Evolutionary conservation across 768 basidiomycete genomes (phyloP), one percentile per base, ranked within the genome.

Genomic region (Lactifluus volemus): DNA sequence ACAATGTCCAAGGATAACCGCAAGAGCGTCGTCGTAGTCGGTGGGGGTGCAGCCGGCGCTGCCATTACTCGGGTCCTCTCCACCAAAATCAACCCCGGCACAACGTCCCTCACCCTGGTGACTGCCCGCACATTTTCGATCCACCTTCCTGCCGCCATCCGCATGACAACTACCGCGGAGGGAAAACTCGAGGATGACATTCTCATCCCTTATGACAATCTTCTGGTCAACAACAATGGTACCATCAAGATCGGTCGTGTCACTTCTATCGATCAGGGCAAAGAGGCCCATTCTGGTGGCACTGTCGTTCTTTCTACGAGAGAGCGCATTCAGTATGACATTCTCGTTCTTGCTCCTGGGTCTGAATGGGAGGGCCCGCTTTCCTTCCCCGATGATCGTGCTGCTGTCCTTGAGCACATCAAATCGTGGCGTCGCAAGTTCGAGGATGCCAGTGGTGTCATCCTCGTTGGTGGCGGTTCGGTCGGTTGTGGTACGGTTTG

Each of bases 31-130:
- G 32, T 34, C 32, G 32, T 34, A 34, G 32, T 34, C 32, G 32
- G 32, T 34, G 87, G 82, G 25, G 86, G 83, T 52, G 74, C 71
- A 17, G 78, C 76, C 0, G 85, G 86, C 11, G 70, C 73, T 34
- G 65, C 73, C 10, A 63, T 79, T 52, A 78, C 77, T 2, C 76
- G 77, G 21, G 69, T 68, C 3, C 81, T 88, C 59, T 79, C 83
- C 4, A 68, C 74, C 10, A 77, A 75, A 45, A 77, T 88, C 63
- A 75, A 82, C 68, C 58, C 77, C 0, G 68, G 72, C 9, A 75
- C 75, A 39, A 77, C 80, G 70, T 76, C 77, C 61, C 68, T 89
- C 59, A 71, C 82, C 59, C 77, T 88, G 63, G 72, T 89, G 63
- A 79, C 76, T 47, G 68, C 79, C 0, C 78, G 78, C 1, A 74